These are phyloP conservation scores for Linnemannia zychae DNA, from an alignment of 192 early-diverging fungal species.

Conservation along the genomic window DNA sequence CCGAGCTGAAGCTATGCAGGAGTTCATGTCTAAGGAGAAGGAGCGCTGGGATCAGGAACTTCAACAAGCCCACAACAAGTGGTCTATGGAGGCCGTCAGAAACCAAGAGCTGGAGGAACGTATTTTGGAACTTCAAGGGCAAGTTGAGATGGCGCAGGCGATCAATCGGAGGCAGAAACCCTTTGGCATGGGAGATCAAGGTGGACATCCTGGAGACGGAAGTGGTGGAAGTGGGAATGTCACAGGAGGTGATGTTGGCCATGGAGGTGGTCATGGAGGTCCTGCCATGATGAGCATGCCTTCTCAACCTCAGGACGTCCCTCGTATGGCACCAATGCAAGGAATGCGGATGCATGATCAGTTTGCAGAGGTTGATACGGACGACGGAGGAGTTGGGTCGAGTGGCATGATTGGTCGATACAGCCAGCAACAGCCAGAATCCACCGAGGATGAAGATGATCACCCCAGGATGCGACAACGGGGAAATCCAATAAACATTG, in stretches of 20 bases:
- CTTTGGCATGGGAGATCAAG: not conserved
- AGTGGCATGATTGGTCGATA: constrained; percentile 51
- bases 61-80: constrained; percentile 36
- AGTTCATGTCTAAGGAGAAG: constrained; percentile 46
- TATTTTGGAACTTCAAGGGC: constrained; percentile 44
- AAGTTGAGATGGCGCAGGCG: constrained; percentile 40
- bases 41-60: constrained; percentile 53
- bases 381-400: constrained; percentile 37
- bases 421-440: constrained; percentile 11
- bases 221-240: not conserved
- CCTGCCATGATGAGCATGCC: not conserved
- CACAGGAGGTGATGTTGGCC: not conserved
- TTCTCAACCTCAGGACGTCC: constrained; percentile 25
- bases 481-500: not conserved
- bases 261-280: constrained; percentile 14
- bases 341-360: constrained; percentile 27
- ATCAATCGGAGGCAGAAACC: constrained; percentile 19
- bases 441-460: constrained; percentile 34
- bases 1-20: constrained; percentile 34
- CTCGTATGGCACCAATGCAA: not conserved
- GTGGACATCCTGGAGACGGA: constrained; percentile 3
- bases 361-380: constrained; percentile 27
- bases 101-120: constrained; percentile 51
- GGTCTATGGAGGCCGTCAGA: constrained; percentile 35
- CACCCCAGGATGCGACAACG: constrained; percentile 10